These are phyloP conservation scores for Purpureocillium takamizusanense DNA, from an alignment of 2,329 filamentous ascomycete species.

Conservation along the genomic window DNA sequence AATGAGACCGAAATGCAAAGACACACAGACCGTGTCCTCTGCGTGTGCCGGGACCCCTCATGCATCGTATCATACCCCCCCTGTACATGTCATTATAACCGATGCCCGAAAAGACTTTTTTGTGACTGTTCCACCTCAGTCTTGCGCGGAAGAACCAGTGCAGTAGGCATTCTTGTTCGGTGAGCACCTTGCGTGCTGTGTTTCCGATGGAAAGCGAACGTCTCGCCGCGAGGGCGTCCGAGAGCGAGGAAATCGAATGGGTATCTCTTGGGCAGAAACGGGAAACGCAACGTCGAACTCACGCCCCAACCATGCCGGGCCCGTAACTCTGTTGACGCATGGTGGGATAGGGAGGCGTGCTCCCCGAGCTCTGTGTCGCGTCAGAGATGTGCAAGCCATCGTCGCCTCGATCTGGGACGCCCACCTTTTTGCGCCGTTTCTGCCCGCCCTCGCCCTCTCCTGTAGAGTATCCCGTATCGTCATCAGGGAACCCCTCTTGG, in stretches of 20 bases:
- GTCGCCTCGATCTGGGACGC: conserved; percentile 5
- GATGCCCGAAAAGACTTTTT: conserved; percentile 5
- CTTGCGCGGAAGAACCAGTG: no score
- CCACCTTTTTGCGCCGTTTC: conserved; percentile 60
- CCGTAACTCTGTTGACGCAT: conserved; percentile 46
- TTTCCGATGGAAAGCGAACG: not conserved
- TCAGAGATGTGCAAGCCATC: conserved; percentile 9
- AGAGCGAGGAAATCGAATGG: not conserved
- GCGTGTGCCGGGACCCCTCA: conserved; percentile 6
- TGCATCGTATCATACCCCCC: conserved; percentile 18
- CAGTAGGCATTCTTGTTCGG: no score
- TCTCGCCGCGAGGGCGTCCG: not conserved
- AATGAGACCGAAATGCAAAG: conserved; percentile 3
- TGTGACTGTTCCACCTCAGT: no score
- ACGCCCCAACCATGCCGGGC: conserved; percentile 50
- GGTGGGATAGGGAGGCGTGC: conserved; percentile 31
- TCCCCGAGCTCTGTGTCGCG: conserved; percentile 35
- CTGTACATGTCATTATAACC: conserved; percentile 16
- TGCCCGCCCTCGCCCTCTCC: conserved; percentile 59
- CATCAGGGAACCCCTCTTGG: conserved; percentile 61
- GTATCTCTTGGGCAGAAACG: conserved; percentile 2
- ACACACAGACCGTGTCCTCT: not conserved
- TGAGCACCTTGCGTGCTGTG: no score
- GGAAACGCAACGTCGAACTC: conserved; percentile 13
- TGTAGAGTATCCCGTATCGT: conserved; percentile 61